These are phyloP conservation scores for Achaetomiella virescens DNA, from an alignment of 495 filamentous ascomycete species.

Conservation along the genomic window DNA sequence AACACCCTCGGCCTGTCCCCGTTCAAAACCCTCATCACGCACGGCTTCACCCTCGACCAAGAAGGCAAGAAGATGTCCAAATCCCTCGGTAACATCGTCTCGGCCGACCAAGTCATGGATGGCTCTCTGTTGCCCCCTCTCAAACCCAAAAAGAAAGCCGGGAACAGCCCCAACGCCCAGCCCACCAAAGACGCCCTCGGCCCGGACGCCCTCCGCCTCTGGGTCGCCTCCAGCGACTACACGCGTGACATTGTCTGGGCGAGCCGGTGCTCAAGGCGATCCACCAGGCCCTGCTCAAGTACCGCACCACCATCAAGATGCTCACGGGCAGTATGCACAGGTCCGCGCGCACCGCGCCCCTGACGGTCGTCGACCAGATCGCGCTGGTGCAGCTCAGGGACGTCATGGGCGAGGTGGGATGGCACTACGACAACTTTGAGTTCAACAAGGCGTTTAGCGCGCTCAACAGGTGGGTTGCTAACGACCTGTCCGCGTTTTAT, in stretches of 20 bases:
- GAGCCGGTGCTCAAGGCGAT: constrained; percentile 66
- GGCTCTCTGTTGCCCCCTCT: constrained; percentile 54
- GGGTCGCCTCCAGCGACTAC: constrained; percentile 88
- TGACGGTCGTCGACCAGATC: constrained; percentile 60
- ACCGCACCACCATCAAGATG: constrained; percentile 80
- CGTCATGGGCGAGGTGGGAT: constrained; percentile 52
- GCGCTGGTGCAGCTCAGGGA: constrained; percentile 67
- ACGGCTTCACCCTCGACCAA: constrained; percentile 89
- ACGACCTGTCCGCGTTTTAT: constrained; percentile 87
- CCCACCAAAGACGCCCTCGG: constrained; percentile 46
- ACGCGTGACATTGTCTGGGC: constrained; percentile 79
- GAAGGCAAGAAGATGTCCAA: constrained; percentile 97
- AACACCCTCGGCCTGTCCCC: constrained; percentile 43
- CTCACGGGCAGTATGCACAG: constrained; percentile 71
- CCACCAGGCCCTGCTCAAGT: constrained; percentile 72
- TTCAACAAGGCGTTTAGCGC: constrained; percentile 71
- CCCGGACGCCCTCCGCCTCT: constrained; percentile 82
- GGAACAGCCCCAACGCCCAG: constrained; percentile 4
- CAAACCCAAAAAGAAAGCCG: constrained; percentile 36
- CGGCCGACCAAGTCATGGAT: constrained; percentile 75
- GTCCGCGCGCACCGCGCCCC: constrained; percentile 41
- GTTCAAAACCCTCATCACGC: constrained; percentile 81
- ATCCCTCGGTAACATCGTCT: constrained; percentile 84
- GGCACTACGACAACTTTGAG: constrained; percentile 62
- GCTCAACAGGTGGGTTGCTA: constrained; percentile 72